Percentiles rank a stretch among this genome's conserved stretches.
phyloP scores from a whole-genome alignment of 352 stramenopile species.

The Pythium rishiriense region DNA sequence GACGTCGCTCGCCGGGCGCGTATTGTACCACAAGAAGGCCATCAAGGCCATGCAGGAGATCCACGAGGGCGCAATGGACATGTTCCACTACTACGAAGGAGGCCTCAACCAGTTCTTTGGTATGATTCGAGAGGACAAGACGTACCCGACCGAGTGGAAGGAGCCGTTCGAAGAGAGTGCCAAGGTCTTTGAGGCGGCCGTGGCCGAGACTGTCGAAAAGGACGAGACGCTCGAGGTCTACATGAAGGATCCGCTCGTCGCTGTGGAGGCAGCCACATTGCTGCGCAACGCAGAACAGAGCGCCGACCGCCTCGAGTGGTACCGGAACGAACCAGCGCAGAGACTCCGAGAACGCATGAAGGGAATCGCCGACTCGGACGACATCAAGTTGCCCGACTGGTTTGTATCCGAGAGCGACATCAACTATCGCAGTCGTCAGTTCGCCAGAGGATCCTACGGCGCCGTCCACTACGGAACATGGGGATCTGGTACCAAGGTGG shows the following conservation, averaged over 20 bases:
- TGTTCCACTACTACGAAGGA: slow-evolving; percentile 9
- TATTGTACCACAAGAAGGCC: slow-evolving; percentile 16
- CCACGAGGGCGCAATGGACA: background rate
- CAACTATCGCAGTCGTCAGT: background rate
- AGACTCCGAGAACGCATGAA: slow-evolving; percentile 1
- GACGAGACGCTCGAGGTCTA: background rate
- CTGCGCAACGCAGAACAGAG: slow-evolving; percentile 1
- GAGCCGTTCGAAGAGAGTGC: background rate
- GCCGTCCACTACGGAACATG: slow-evolving; percentile 9
- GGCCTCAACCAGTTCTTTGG: background rate
- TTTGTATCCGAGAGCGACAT: slow-evolving; percentile 13
- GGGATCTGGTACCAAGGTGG: slow-evolving; percentile 16
- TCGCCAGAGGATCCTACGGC: slow-evolving; percentile 9
- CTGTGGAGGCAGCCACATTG: slow-evolving; percentile 8
- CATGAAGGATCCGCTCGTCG: background rate
- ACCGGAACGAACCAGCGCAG: background rate
- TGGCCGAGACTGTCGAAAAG: background rate
- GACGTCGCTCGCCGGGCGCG: background rate
- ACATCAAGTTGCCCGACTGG: slow-evolving; percentile 8
- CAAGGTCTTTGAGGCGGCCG: background rate
- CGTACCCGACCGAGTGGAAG: background rate
- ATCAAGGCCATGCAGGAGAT: background rate
- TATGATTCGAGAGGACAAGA: background rate
- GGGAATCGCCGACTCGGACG: background rate
- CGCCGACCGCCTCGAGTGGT: slow-evolving; percentile 1